A percentile compares a stretch with the other conserved stretches of the same genome.
phyloP scores from a whole-genome alignment of 2,329 filamentous ascomycete species.

The Penicillium sp. region DNA sequence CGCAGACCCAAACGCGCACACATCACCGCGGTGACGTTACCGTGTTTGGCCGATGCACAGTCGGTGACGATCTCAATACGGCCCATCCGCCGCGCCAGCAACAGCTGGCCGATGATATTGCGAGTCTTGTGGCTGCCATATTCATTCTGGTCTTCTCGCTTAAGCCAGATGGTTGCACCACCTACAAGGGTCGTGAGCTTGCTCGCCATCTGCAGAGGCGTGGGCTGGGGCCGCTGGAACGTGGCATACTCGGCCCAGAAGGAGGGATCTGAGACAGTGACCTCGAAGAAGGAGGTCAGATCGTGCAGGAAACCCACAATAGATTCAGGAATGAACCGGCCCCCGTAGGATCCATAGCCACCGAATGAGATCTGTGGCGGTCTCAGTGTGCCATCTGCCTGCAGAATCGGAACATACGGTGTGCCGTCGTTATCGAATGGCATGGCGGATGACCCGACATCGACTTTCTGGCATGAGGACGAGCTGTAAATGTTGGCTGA shows the following conservation, averaged over 20 bases:
- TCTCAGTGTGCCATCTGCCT: slow-evolving; percentile 18
- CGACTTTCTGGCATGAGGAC: slow-evolving; percentile 7
- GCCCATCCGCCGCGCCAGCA: slow-evolving; percentile 23
- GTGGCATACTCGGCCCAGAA: slow-evolving; percentile 28
- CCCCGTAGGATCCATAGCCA: slow-evolving; percentile 27
- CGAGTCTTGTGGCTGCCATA: slow-evolving; percentile 26
- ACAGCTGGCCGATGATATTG: slow-evolving; percentile 24
- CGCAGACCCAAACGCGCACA: slow-evolving; percentile 20
- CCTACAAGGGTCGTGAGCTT: slow-evolving; percentile 17
- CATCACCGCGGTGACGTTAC: slow-evolving; percentile 23
- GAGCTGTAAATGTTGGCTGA: slow-evolving; percentile 13
- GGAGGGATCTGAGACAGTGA: slow-evolving; percentile 22
- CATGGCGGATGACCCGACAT: slow-evolving; percentile 6
- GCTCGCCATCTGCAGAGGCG: slow-evolving; percentile 18
- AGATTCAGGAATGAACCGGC: slow-evolving; percentile 28
- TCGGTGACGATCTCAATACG: slow-evolving; percentile 24
- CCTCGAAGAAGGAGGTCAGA: slow-evolving; percentile 26
- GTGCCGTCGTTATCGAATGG: slow-evolving; percentile 6
- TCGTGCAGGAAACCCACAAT: slow-evolving; percentile 26
- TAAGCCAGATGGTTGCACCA: slow-evolving; percentile 27
- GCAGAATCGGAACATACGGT: slow-evolving; percentile 23
- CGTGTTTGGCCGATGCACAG: slow-evolving; percentile 26
- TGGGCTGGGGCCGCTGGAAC: slow-evolving; percentile 16
- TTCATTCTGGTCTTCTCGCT: slow-evolving; percentile 24
- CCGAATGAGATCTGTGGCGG: slow-evolving; percentile 21